phyloP scores from a whole-genome alignment of 225 moss, liverwort and hornwort species.

The Asterella californica region DNA sequence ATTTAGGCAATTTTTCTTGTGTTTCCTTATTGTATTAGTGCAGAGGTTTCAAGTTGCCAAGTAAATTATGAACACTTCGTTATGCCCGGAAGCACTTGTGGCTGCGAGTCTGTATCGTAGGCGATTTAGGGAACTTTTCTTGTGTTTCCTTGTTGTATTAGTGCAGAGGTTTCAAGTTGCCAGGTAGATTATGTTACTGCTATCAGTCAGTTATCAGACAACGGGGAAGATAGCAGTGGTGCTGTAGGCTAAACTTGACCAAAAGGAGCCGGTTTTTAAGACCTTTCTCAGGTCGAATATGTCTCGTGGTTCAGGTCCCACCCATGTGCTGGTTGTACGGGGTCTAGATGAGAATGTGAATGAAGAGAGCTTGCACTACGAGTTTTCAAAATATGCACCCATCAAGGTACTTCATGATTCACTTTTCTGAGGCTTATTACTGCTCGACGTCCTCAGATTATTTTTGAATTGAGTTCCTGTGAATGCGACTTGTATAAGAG shows the following conservation, averaged over 20 bases:
- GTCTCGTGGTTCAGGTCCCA: conserved; percentile 68
- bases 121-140: conserved; percentile 7
- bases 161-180: neutral
- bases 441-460: neutral
- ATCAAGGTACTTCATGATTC: conserved; percentile 62
- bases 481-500: too few relatives aligned
- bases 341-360: conserved; percentile 88
- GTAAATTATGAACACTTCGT: conserved; percentile 15
- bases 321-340: conserved; percentile 95
- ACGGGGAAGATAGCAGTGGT: neutral
- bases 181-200: neutral
- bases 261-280: neutral
- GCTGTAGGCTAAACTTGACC: neutral
- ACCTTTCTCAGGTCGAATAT: neutral
- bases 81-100: neutral
- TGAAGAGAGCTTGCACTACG: conserved; percentile 91
- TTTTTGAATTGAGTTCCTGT: neutral
- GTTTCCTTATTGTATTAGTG: neutral
- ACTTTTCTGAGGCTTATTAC: neutral
- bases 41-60: neutral
- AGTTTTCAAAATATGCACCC: conserved; percentile 95
- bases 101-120: neutral
- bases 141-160: neutral
- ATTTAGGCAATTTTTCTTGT: conserved; percentile 7
- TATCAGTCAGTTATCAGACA: neutral